Base-by-base conservation (phyloP, 2,329 filamentous ascomycete species). In the Blumeria graminis region DNA sequence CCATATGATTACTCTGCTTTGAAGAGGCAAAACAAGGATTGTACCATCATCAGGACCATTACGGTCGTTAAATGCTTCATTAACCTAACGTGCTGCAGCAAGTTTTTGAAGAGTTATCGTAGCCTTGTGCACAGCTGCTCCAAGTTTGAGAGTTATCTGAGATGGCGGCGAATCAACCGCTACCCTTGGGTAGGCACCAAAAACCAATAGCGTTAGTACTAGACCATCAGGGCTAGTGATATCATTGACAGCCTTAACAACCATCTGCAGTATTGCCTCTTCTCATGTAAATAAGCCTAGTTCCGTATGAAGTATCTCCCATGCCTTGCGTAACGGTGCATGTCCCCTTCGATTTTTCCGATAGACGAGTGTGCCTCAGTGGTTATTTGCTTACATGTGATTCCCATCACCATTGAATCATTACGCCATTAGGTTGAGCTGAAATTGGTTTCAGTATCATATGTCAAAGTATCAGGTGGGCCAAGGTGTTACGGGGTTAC, bases 201-300 rank as follows among this genome's bases (percentile, higher is more conserved):
- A 36, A 16, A 53, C 50, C 18, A 53, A 34, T 13, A 53, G 50
- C 8, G 32, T 53, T 36, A 34, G 50, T 13, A 53, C 50, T 16
- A 53, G 16, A 16, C 50, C 50, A 14, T 53, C 50, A 16, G 50
- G 33, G 14, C 50, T 34, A n/a, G 38, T 53, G 11, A 34, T 53
- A 16, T 53, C 32, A 53, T 53, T 53, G 50, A 53, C 50, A 28
- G 50, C 50, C 32, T 53, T 53, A 53, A 53, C 50, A 53, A 11
- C 32, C 50, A 53, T 53, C 18, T 53, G 32, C 11, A 53, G 50
- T 8, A 53, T 53, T 36, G 50, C 32, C 14, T 53, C 34, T 11
- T 35, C 34, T 35, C 28, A 36, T 11, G 32, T 36, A 34, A 53
- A 36, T 36, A n/a, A 35, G 38, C 16, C 18, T 11, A 53, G 32